Conservation (phyloP, 495 filamentous ascomycete genomes). For the Aspergillus bridgeri region DNA sequence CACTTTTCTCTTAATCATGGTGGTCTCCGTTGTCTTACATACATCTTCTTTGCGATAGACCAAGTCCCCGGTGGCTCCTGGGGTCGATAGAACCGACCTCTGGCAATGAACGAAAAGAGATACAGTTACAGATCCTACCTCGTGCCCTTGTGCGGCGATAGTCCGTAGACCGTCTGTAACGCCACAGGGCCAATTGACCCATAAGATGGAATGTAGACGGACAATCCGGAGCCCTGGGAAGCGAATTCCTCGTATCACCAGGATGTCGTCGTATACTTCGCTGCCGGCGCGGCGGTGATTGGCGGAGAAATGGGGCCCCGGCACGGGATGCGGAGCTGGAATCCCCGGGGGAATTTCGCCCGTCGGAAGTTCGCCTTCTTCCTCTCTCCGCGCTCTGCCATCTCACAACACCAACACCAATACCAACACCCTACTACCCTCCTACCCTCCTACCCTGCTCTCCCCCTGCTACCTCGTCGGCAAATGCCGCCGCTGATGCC, state of each 20-base stretch:
- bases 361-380: constrained; percentile 14
- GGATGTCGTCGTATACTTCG: too few relatives aligned
- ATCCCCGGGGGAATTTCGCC: constrained; percentile 25
- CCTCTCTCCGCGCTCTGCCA: too few relatives aligned
- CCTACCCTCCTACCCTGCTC: too few relatives aligned
- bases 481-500: not conserved
- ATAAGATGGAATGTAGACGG: too few relatives aligned
- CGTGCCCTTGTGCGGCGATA: not conserved
- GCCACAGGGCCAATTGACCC: not conserved
- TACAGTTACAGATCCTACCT: not conserved
- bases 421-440: too few relatives aligned
- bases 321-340: constrained; percentile 11
- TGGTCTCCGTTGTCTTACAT: not conserved
- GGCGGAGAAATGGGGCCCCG: constrained; percentile 35
- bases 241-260: constrained; percentile 27
- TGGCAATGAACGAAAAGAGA: not conserved
- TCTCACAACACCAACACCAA: too few relatives aligned
- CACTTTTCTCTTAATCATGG: not conserved
- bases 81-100: not conserved
- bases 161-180: not conserved
- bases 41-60: not conserved
- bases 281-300: too few relatives aligned
- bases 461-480: too few relatives aligned
- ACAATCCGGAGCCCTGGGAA: constrained; percentile 12
- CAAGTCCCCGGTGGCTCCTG: too few relatives aligned